Conservation (phyloP, 257 asterid genomes). For the Solanum chilense region DNA sequence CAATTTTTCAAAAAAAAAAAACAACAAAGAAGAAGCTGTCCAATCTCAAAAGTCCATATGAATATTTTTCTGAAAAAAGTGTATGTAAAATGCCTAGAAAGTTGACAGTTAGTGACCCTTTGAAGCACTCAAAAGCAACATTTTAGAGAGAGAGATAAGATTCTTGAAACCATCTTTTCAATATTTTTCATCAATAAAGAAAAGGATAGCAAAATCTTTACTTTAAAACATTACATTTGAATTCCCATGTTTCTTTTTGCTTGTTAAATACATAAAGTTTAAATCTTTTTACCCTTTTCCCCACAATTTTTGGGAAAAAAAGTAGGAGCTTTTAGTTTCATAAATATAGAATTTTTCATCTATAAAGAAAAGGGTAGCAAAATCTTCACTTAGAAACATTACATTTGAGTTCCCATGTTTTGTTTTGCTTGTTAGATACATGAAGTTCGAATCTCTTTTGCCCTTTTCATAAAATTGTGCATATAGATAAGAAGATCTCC, state of each 20-base stretch:
- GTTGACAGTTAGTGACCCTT: conserved; percentile 12
- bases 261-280: conserved; percentile 3
- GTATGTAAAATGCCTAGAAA: conserved; percentile 13
- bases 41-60: conserved; percentile 29
- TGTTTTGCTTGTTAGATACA: conserved; percentile 5
- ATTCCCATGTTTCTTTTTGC: neutral
- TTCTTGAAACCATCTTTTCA: conserved; percentile 50
- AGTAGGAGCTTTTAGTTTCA: neutral
- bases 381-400: neutral
- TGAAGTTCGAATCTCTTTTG: conserved; percentile 3
- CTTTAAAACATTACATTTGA: conserved; percentile 3
- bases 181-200: neutral
- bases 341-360: neutral
- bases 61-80: neutral
- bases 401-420: neutral
- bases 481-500: conserved; percentile 4
- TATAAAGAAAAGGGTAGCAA: neutral
- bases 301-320: conserved; percentile 17
- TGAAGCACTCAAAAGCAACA: conserved; percentile 39
- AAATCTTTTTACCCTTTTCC: conserved; percentile 8
- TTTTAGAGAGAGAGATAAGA: conserved; percentile 12
- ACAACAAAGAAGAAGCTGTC: conserved; percentile 5
- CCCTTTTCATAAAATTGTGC: conserved; percentile 16
- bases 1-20: neutral
- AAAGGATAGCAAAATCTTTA: neutral